These are phyloP conservation scores for Penicillium sp. DNA, from an alignment of 2,329 filamentous ascomycete species.

Conservation along the genomic window DNA sequence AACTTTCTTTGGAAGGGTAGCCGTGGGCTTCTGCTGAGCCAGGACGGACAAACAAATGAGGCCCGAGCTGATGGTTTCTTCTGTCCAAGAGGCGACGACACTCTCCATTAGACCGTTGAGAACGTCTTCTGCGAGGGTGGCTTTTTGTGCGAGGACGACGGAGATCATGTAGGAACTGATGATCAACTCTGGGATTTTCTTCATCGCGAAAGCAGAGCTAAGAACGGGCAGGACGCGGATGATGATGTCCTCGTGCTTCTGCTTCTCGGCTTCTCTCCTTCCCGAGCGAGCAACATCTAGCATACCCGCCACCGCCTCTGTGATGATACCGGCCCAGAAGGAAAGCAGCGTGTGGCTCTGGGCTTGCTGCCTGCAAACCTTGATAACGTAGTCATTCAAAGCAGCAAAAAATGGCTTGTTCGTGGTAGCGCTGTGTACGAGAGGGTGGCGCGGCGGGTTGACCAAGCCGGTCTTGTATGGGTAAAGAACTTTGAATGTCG, in stretches of 20 bases:
- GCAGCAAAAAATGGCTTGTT: slow-evolving; percentile 72
- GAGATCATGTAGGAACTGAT: slow-evolving; percentile 90
- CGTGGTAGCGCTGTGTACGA: slow-evolving; percentile 80
- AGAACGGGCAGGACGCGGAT: slow-evolving; percentile 68
- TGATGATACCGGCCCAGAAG: slow-evolving; percentile 88
- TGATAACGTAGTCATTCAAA: slow-evolving; percentile 75
- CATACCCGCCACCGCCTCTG: slow-evolving; percentile 80
- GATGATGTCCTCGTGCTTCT: slow-evolving; percentile 76
- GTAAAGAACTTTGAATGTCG: slow-evolving; percentile 76
- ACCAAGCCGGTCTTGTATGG: slow-evolving; percentile 80
- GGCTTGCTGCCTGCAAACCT: slow-evolving; percentile 67
- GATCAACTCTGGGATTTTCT: slow-evolving; percentile 73
- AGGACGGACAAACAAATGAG: slow-evolving; percentile 78
- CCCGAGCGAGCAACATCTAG: slow-evolving; percentile 75
- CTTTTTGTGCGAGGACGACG: slow-evolving; percentile 80
- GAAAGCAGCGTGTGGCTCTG: slow-evolving; percentile 75
- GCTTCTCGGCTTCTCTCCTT: slow-evolving; percentile 69
- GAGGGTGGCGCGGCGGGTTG: slow-evolving; percentile 71
- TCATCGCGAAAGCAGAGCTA: slow-evolving; percentile 72
- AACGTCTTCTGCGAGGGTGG: slow-evolving; percentile 71
- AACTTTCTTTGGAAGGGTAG: slow-evolving; percentile 67
- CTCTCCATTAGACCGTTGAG: slow-evolving; percentile 90
- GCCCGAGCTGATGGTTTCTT: slow-evolving; percentile 69
- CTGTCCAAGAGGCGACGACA: slow-evolving; percentile 72
- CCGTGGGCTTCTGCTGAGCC: slow-evolving; percentile 72